Percentiles rank a stretch among this genome's conserved stretches.
phyloP scores from a whole-genome alignment of 2,329 filamentous ascomycete genomes.

The Cordyceps javanica region DNA sequence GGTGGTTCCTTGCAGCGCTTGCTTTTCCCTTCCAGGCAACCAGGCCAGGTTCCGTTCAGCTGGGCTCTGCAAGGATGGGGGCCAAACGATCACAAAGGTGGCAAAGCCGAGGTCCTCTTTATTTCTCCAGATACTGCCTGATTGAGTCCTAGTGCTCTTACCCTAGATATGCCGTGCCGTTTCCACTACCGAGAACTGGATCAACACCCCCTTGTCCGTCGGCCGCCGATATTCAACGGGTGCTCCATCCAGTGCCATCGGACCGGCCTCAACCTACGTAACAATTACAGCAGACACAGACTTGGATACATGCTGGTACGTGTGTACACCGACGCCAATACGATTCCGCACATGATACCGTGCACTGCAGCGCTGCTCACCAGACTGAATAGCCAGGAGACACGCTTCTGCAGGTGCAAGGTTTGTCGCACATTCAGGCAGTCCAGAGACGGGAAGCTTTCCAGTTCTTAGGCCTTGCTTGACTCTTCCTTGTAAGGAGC shows the following conservation, averaged over 20 bases:
- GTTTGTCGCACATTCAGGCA: background rate
- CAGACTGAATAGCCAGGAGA: no score
- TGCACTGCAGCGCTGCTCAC: no score
- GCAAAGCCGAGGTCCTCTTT: background rate
- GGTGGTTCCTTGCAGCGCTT: slow-evolving; percentile 11
- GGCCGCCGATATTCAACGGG: slow-evolving; percentile 12
- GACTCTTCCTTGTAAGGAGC: background rate
- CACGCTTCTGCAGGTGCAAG: background rate
- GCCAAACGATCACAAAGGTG: slow-evolving; percentile 2
- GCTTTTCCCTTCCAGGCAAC: background rate
- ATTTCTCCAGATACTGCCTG: slow-evolving; percentile 11
- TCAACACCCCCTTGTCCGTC: background rate
- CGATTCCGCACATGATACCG: no score
- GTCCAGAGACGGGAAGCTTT: background rate
- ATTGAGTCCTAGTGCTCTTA: slow-evolving; percentile 1
- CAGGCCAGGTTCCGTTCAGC: slow-evolving; percentile 1
- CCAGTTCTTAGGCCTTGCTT: background rate
- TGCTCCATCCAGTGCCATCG: background rate
- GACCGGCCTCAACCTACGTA: background rate
- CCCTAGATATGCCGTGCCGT: slow-evolving; percentile 1
- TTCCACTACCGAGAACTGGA: background rate
- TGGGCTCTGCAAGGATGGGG: slow-evolving; percentile 4
- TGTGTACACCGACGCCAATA: background rate
- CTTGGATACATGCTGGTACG: background rate
- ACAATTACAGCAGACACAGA: no score